Evolutionary conservation across 257 asterid species (phyloP), one percentile per base, ranked within the genome.

Genomic region (Gentiana dahurica): DNA sequence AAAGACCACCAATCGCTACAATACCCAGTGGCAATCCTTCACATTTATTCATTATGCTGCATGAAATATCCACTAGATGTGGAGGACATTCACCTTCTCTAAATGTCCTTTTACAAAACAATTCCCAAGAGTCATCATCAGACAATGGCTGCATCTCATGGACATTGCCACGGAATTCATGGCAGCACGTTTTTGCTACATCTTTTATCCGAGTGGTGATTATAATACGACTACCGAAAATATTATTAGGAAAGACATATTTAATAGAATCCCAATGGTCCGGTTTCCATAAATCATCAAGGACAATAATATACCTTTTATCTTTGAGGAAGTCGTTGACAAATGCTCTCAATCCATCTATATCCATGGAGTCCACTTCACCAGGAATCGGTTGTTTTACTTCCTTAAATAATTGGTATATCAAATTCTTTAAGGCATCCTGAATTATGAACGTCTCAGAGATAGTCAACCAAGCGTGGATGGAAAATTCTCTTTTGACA

Each of bases 391-490:
- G 54, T 43, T 51, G 57, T 53, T 61, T 65, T 58, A 58, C 59
- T 52, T 75, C 68, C 2, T 51, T 59, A 0, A 49, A 65, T 38
- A 75, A 60, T 36, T 75, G 78, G 10, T 51, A 57, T 10, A 68
- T 61, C n/a, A 49, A 48, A 3, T 68, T 68, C 53, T 51, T 65
- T 55, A 72, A 51, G 5, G 69, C 60, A n/a, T 65, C 72, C 34
- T 61, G 70, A 63, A 64, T 24, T 15, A 47, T 36, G 53, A 57
- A 69, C 5, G 69, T 41, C 55, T 68, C 51, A 34, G 77, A 75
- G 13, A 75, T 65, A 10, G 77, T 67, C 36, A 75, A 57, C 77
- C 77, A 75, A 1, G 72, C 75, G 50, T 61, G 73, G 33, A 35
- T 45, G 3, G 65, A 55, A 59, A 75, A 71, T 47, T 58, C 54